phyloP scores from a whole-genome alignment of 192 early-diverging fungal species.

The Mortierella claussenii region DNA sequence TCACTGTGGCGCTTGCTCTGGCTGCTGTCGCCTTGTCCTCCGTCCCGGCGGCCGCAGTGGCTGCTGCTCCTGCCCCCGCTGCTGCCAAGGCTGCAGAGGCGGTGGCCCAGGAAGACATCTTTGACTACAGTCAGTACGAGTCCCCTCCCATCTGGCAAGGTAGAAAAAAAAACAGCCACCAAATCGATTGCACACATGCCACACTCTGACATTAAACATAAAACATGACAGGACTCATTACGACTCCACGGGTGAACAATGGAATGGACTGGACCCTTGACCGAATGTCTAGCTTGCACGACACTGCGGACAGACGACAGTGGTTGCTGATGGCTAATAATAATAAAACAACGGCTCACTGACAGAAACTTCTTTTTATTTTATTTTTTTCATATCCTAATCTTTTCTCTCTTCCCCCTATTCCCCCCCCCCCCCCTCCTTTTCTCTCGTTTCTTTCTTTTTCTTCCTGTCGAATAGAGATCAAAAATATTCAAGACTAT shows the following conservation, averaged over 20 bases:
- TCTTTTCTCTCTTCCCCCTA: background rate
- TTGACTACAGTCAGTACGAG: slow-evolving; percentile 12
- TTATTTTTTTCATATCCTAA: background rate
- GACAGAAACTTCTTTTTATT: background rate
- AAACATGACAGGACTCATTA: background rate
- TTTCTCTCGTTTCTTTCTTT: background rate
- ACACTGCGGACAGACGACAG: too few species aligned
- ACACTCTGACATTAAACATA: background rate
- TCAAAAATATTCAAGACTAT: background rate
- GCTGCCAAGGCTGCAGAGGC: background rate
- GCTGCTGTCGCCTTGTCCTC: background rate
- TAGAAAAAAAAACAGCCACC: background rate
- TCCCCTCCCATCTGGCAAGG: slow-evolving; percentile 45
- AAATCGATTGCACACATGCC: too few species aligned
- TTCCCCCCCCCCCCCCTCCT: background rate
- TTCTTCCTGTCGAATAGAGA: background rate
- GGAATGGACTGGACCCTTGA: too few species aligned
- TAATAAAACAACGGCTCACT: background rate
- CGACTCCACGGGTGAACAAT: too few species aligned
- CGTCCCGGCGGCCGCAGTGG: background rate
- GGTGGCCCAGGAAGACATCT: slow-evolving; percentile 4
- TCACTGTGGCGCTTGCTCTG: background rate
- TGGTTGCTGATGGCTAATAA: too few species aligned
- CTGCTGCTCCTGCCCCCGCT: background rate
- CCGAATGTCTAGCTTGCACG: background rate